phyloP scores from a whole-genome alignment of 2,329 filamentous ascomycete species.

The Botrytis deweyae region DNA sequence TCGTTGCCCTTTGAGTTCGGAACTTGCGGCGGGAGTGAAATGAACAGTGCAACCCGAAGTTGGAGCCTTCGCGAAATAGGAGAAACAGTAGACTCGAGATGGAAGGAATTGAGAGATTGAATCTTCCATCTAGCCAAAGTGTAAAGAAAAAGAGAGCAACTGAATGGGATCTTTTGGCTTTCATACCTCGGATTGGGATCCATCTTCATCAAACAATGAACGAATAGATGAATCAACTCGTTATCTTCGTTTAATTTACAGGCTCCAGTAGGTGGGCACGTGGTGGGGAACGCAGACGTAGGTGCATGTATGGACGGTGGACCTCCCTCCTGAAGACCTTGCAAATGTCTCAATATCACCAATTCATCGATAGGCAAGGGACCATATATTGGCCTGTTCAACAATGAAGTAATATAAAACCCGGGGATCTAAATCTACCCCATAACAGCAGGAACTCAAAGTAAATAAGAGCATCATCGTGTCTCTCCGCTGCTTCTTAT shows the following conservation, averaged over 20 bases:
- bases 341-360: slow-evolving; percentile 1
- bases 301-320: not conserved
- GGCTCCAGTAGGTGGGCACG: not conserved
- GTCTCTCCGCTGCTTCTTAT: not conserved
- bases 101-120: not conserved
- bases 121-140: not conserved
- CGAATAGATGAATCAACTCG: not conserved
- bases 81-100: slow-evolving; percentile 1
- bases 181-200: not conserved
- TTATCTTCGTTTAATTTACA: slow-evolving; percentile 1
- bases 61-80: not conserved
- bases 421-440: slow-evolving; percentile 12
- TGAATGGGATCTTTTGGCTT: not conserved
- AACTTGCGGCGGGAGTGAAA: not conserved
- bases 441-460: not conserved
- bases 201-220: not conserved
- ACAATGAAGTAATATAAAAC: slow-evolving; percentile 6
- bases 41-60: not conserved
- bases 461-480: not conserved
- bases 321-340: not conserved
- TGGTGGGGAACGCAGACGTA: not conserved
- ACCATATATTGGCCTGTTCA: slow-evolving; percentile 12
- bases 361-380: not conserved
- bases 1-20: not conserved
- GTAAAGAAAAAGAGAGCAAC: not conserved